Evolutionary conservation across 306 rosid species (phyloP), one percentile per base, ranked within the genome.

Genomic region (Myrica gale): DNA sequence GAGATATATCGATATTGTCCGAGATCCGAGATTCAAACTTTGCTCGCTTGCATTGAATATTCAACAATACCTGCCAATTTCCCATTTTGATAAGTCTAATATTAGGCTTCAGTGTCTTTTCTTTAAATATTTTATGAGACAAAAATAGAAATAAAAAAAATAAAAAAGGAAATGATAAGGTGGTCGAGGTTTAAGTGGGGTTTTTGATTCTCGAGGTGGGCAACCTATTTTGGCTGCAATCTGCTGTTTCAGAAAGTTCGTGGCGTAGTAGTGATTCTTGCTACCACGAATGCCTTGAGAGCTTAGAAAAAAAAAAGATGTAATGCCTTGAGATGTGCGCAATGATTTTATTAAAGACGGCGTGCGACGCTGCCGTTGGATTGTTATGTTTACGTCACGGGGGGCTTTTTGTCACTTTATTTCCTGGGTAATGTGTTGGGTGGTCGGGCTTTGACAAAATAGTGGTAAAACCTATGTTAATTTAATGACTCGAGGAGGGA

Each of bases 321-420:
- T 15, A 46, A 77, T 68, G 47, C 72, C 78, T 88, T 66, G 86
- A 78, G 78, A 51, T 39, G 76, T 48, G 87, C 85, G 87, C 84
- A 74, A 76, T 73, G 65, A 71, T 76, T 69, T 75, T 72, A 55
- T 67, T 66, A 32, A 73, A 21, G 85, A 74, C 80, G 71, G 81
- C 77, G 86, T 75, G 57, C 4, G 37, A 85, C 76, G 20, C 51
- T 78, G 76, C 78, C 84, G 77, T 80, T 9, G n/a, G 54, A 41
- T 81, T 13, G 76, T 5, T 44, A 17, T 32, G 32, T 26, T 26
- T 1, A 26, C 32, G 32, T 26, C 32, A 26, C 32, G 32, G 2
- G 32, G 32, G 32, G 20, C 4, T 10, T 48, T 48, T 48, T 48
- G 10, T 48, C 4, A 2, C 11, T 47, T 6, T 7, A 7, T 51